Evolutionary conservation across 345 rosid species (phyloP).

Genomic region (Geranium rotundifolium): DNA sequence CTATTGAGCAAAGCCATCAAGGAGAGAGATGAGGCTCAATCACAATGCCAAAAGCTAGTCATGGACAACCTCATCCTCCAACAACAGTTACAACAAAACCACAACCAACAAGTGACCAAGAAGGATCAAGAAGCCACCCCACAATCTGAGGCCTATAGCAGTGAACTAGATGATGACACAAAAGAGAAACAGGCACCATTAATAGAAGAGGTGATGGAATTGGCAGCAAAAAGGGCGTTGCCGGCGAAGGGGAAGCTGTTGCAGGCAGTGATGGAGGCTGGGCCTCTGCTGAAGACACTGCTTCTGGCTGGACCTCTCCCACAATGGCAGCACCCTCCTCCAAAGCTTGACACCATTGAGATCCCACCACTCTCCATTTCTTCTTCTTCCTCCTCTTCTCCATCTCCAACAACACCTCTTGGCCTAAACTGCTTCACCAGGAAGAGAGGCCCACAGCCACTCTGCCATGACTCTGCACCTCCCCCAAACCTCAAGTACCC

Average conservation of each 20-base stretch:
- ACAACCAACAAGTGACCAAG: slow-evolving; percentile 13
- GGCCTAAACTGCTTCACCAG: background rate
- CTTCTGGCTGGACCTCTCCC: slow-evolving; percentile 69
- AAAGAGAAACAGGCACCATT: background rate
- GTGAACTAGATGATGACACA: background rate
- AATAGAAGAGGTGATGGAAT: slow-evolving; percentile 15
- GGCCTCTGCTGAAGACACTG: slow-evolving; percentile 58
- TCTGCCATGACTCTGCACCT: background rate
- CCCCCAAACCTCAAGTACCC: background rate
- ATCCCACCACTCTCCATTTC: slow-evolving; percentile 56
- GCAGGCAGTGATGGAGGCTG: slow-evolving; percentile 61
- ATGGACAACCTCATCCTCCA: slow-evolving; percentile 23
- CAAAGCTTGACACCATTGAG: slow-evolving; percentile 41
- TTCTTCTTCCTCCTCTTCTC: slow-evolving; percentile 13
- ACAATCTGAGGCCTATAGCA: background rate
- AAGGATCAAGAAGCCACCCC: background rate
- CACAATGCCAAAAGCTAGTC: slow-evolving; percentile 22
- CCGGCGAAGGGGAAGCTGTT: slow-evolving; percentile 60
- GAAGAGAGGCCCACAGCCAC: background rate
- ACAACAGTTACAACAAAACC: slow-evolving; percentile 19
- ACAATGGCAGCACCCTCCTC: slow-evolving; percentile 75
- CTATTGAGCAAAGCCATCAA: slow-evolving; percentile 20
- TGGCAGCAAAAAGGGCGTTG: slow-evolving; percentile 30
- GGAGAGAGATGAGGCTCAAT: slow-evolving; percentile 37
- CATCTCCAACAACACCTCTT: slow-evolving; percentile 1